Conservation (phyloP, 148 eudicot genomes). For the Vaccinium corymbosum region DNA sequence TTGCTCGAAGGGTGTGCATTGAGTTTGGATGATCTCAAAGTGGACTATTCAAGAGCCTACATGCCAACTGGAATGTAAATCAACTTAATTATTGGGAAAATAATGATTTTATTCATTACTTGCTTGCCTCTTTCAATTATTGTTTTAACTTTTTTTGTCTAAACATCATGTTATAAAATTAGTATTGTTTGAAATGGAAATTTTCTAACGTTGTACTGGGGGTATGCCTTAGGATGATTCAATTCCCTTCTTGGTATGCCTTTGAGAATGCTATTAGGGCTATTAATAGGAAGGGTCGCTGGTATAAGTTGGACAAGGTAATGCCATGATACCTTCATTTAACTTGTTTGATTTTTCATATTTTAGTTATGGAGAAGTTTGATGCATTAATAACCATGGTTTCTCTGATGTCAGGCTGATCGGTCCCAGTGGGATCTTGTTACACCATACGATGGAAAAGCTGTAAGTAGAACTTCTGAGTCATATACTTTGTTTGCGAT, state of each 20-base stretch:
- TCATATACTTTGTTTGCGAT: not conserved
- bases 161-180: not conserved
- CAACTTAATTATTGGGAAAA: not conserved
- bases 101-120: not conserved
- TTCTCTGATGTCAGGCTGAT: conserved; percentile 43
- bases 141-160: not conserved
- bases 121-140: not conserved
- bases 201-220: not conserved
- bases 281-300: conserved; percentile 40
- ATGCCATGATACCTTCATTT: conserved; percentile 1
- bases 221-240: conserved; percentile 48
- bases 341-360: not conserved
- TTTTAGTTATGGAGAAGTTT: not conserved
- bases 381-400: conserved; percentile 10
- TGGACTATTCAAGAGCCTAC: conserved; percentile 40
- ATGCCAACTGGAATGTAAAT: conserved; percentile 42
- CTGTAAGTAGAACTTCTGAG: conserved; percentile 41
- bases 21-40: conserved; percentile 54
- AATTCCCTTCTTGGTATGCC: conserved; percentile 41
- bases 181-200: not conserved
- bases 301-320: conserved; percentile 53
- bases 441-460: conserved; percentile 48
- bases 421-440: conserved; percentile 43
- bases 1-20: conserved; percentile 49
- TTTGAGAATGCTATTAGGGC: conserved; percentile 40